Percentiles rank a stretch among this genome's conserved stretches.
Conservation (phyloP, 306 rosid species). For the Begonia fuchsioides region DNA sequence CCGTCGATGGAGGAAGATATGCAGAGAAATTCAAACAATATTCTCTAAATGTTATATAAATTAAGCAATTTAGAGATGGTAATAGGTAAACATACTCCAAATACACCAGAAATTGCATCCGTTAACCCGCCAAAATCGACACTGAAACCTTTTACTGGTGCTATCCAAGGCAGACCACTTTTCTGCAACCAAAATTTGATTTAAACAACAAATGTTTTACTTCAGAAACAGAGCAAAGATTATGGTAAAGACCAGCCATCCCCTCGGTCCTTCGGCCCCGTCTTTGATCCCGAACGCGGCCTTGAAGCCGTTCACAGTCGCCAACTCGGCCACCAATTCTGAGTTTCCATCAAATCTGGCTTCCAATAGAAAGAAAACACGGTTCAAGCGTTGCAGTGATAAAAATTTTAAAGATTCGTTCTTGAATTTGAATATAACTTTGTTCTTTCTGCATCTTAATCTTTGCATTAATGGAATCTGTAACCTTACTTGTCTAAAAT, state of each 20-base stretch:
- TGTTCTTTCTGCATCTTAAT: too few species aligned
- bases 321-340: constrained; percentile 92
- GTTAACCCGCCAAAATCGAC: constrained; percentile 46
- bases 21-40: too few species aligned
- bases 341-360: constrained; percentile 97
- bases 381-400: too few species aligned
- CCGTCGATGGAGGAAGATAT: too few species aligned
- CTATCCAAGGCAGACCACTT: constrained; percentile 79
- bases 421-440: too few species aligned
- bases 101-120: constrained; percentile 36
- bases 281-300: constrained; percentile 92
- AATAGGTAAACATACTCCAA: constrained; percentile 61
- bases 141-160: constrained; percentile 36
- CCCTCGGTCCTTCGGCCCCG: constrained; percentile 93
- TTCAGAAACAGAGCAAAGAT: constrained; percentile 1
- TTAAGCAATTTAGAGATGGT: constrained; percentile 3
- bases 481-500: constrained; percentile 82
- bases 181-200: constrained; percentile 32
- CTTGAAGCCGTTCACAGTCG: constrained; percentile 69
- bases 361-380: constrained; percentile 38
- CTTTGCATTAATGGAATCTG: too few species aligned
- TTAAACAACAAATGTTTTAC: constrained; percentile 7
- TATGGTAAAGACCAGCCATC: constrained; percentile 66
- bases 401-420: too few species aligned
- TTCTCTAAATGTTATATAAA: not conserved